Evolutionary conservation across 495 filamentous ascomycete species (phyloP).

Genomic region (Aspergillus mulundensis): DNA sequence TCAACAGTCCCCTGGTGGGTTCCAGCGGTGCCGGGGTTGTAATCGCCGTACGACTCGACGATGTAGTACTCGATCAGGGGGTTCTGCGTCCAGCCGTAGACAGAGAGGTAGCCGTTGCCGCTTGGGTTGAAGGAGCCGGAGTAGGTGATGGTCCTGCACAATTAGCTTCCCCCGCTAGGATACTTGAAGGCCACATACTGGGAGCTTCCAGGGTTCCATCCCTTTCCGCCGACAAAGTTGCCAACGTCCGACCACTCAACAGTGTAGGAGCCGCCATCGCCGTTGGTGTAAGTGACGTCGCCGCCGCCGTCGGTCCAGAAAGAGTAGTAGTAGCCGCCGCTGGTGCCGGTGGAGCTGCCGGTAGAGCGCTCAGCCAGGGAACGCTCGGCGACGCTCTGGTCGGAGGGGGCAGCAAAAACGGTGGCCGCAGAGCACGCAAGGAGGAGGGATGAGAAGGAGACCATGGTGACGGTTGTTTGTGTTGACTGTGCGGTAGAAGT

Average conservation of each 20-base stretch:
- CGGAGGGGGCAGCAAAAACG: slow-evolving; percentile 39
- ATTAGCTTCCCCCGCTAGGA: not conserved
- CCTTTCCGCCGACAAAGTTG: slow-evolving; percentile 62
- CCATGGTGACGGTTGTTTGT: slow-evolving; percentile 33
- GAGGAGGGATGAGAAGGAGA: slow-evolving; percentile 41
- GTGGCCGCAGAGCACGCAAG: slow-evolving; percentile 32
- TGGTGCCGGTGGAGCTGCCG: slow-evolving; percentile 38
- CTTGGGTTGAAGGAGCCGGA: slow-evolving; percentile 50
- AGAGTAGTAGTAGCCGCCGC: slow-evolving; percentile 59
- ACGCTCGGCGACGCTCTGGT: slow-evolving; percentile 11
- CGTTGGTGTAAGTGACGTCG: slow-evolving; percentile 55
- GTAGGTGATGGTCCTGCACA: slow-evolving; percentile 49
- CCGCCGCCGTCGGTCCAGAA: slow-evolving; percentile 59
- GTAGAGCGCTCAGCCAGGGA: slow-evolving; percentile 24
- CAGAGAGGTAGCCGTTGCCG: slow-evolving; percentile 56
- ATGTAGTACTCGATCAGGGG: slow-evolving; percentile 66
- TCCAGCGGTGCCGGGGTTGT: slow-evolving; percentile 46
- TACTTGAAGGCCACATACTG: slow-evolving; percentile 25
- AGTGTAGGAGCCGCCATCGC: slow-evolving; percentile 51
- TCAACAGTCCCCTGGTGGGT: slow-evolving; percentile 50
- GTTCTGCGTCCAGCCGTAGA: slow-evolving; percentile 61
- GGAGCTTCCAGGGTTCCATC: slow-evolving; percentile 51
- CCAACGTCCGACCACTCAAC: slow-evolving; percentile 50
- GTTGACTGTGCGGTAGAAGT: not conserved
- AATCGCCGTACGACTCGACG: slow-evolving; percentile 54